Conservation (phyloP, 805 yeast species). For the Vanderwaltozyma yarrowii region DNA sequence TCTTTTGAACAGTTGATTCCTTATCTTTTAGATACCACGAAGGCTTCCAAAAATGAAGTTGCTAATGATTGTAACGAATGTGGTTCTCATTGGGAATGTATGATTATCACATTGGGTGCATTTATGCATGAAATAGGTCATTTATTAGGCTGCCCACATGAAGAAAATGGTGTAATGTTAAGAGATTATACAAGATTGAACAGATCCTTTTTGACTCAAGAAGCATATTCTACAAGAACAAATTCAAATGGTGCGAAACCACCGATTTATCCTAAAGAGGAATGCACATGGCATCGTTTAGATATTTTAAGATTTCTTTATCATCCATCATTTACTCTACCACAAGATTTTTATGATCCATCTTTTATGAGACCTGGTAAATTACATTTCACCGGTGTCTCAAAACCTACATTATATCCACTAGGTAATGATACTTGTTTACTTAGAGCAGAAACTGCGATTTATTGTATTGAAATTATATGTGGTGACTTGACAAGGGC, state of each 20-base stretch:
- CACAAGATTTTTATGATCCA: conserved; percentile 50
- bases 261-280: conserved; percentile 49
- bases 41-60: conserved; percentile 51
- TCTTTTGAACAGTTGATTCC: conserved; percentile 59
- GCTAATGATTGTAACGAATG: conserved; percentile 85
- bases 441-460: conserved; percentile 51
- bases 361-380: conserved; percentile 30
- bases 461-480: conserved; percentile 61
- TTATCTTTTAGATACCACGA: conserved; percentile 61
- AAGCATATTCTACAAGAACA: conserved; percentile 46
- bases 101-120: conserved; percentile 81
- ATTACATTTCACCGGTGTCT: conserved; percentile 12
- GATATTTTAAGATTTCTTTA: conserved; percentile 68
- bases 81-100: conserved; percentile 83
- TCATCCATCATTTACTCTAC: conserved; percentile 72
- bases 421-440: conserved; percentile 36
- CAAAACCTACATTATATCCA: conserved; percentile 37
- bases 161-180: conserved; percentile 81
- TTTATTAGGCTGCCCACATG: conserved; percentile 84
- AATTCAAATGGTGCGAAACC: conserved; percentile 35
- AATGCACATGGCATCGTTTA: conserved; percentile 80
- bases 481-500: conserved; percentile 44
- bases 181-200: conserved; percentile 76
- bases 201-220: conserved; percentile 70
- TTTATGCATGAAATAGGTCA: conserved; percentile 96